A percentile compares a stretch with the other conserved stretches of the same genome.
Conservation (phyloP, 305 asterid genomes). For the Salvia sclarea region DNA sequence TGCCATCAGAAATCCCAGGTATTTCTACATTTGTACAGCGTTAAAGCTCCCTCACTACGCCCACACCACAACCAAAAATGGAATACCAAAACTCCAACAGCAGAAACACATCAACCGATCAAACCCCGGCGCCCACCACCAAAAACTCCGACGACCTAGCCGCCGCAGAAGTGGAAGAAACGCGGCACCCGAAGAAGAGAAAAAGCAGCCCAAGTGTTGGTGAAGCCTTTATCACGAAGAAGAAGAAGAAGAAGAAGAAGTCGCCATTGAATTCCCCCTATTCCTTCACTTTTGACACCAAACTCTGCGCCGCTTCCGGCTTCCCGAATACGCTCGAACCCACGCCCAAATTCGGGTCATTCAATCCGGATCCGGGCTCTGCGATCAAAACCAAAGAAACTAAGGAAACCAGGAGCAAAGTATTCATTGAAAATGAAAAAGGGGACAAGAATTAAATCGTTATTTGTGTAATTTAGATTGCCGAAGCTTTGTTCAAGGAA, state of each 20-base stretch:
- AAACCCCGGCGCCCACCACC: conserved; percentile 7
- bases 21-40: too few relatives aligned
- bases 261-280: conserved; percentile 25
- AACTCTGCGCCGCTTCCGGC: conserved; percentile 28
- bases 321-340: neutral
- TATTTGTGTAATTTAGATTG: too few relatives aligned
- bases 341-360: too few relatives aligned
- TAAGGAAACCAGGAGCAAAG: neutral
- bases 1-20: too few relatives aligned
- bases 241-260: too few relatives aligned
- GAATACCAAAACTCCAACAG: conserved; percentile 18
- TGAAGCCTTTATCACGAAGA: neutral
- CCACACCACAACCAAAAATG: conserved; percentile 6
- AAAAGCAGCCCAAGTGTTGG: conserved; percentile 38
- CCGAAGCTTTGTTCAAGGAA: too few relatives aligned
- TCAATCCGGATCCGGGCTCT: conserved; percentile 26
- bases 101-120: conserved; percentile 8
- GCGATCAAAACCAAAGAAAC: neutral
- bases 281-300: conserved; percentile 48
- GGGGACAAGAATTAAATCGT: neutral
- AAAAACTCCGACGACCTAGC: neutral
- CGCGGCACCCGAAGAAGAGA: conserved; percentile 12
- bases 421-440: neutral
- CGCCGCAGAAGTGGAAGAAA: conserved; percentile 24
- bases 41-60: neutral